Evolutionary conservation across 2,329 filamentous ascomycete genomes (phyloP).

Genomic region (Talaromyces marneffei): DNA sequence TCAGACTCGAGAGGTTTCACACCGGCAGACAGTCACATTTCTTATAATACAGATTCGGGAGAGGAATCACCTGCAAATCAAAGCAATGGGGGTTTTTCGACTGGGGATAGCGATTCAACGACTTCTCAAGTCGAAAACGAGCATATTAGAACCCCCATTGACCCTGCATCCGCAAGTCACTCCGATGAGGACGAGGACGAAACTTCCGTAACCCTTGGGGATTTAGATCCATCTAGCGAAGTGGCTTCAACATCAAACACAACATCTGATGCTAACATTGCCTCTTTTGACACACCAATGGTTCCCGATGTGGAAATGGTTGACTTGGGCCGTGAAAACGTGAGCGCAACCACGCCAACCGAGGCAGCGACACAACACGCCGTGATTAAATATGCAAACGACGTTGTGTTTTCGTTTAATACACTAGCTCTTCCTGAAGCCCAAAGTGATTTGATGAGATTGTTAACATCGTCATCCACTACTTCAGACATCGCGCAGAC

Average conservation of each 20-base stretch:
- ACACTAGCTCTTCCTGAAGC: neutral
- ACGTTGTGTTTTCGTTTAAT: neutral
- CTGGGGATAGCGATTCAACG: neutral
- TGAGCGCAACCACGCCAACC: neutral
- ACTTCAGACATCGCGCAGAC: neutral
- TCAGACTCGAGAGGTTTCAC: neutral
- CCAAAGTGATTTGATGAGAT: neutral
- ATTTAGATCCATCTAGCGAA: neutral
- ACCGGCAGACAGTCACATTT: neutral
- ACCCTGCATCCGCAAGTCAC: neutral
- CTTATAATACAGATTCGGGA: neutral
- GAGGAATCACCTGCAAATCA: neutral
- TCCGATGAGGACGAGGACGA: neutral
- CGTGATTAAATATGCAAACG: slow-evolving; percentile 1
- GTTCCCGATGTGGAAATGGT: neutral
- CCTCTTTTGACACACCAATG: neutral
- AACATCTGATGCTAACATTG: neutral
- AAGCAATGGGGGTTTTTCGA: neutral
- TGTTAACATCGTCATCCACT: neutral
- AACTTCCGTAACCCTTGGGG: neutral
- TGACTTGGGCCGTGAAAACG: neutral
- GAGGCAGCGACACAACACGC: neutral
- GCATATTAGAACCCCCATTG: neutral
- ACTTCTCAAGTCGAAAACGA: neutral
- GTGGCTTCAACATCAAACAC: neutral